Evolutionary conservation across 306 rosid genomes (phyloP).

Genomic region (Quercus wislizeni): DNA sequence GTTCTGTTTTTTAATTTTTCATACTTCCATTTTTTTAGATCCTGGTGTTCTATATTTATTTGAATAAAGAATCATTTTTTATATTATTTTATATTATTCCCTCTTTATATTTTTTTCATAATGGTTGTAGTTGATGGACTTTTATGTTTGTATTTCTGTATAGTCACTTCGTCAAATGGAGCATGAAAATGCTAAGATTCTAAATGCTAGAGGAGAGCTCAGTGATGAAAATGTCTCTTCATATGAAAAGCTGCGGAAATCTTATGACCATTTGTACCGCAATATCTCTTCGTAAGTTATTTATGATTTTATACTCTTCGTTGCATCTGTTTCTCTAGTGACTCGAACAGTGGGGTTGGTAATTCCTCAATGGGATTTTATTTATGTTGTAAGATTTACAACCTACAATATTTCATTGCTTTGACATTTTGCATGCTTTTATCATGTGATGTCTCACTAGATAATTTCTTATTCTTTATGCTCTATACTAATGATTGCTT

Average conservation of each 20-base stretch:
- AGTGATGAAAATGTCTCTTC: conserved; percentile 81
- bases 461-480: neutral
- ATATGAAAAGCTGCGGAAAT: conserved; percentile 95
- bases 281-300: conserved; percentile 89
- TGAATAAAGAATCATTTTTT: neutral
- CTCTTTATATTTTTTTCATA: neutral
- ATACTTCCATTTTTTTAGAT: neutral
- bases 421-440: neutral
- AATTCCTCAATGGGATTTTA: neutral
- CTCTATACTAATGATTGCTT: neutral
- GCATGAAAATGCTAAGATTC: conserved; percentile 89
- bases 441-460: neutral
- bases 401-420: neutral
- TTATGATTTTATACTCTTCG: conserved; percentile 6
- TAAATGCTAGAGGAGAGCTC: conserved; percentile 96
- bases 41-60: neutral
- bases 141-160: conserved; percentile 16
- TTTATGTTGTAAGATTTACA: too few relatives aligned
- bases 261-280: conserved; percentile 85
- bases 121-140: conserved; percentile 24
- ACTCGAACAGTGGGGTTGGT: neutral
- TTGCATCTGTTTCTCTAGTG: conserved; percentile 5
- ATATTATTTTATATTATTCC: neutral
- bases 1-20: too few relatives aligned
- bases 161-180: conserved; percentile 96